Evolutionary conservation across 75 land plant species (phyloP).

Genomic region (Adiantum capillusveneris): DNA sequence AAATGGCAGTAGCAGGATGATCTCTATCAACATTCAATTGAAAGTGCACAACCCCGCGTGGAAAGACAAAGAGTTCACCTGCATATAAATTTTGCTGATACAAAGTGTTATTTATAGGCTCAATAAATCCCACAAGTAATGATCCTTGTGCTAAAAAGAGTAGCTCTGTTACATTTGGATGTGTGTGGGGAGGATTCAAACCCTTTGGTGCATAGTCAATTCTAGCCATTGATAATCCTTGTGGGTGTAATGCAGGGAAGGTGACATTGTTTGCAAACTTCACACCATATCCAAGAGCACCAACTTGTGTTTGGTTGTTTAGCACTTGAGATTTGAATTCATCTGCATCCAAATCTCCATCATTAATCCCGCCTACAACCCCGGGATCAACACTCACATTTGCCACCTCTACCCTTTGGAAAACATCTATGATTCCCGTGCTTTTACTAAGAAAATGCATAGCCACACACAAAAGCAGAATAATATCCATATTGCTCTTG

Average conservation of each 20-base stretch:
- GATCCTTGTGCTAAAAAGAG: slow-evolving; percentile 7
- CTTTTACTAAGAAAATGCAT: too few species aligned
- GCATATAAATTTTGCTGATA: background rate
- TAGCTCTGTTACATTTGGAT: slow-evolving; percentile 13
- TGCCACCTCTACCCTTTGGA: too few species aligned
- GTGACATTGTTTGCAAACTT: background rate
- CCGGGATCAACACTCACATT: too few species aligned
- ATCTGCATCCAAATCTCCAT: background rate
- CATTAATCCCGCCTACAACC: too few species aligned
- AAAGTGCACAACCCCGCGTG: slow-evolving; percentile 29
- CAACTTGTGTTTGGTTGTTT: background rate
- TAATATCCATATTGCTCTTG: too few species aligned
- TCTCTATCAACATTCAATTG: slow-evolving; percentile 20
- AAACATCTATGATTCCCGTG: too few species aligned
- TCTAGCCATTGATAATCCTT: slow-evolving; percentile 8
- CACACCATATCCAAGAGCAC: background rate
- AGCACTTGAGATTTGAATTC: background rate
- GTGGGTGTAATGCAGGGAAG: slow-evolving; percentile 9
- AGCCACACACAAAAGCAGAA: too few species aligned
- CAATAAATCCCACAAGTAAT: slow-evolving; percentile 13
- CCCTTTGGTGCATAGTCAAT: slow-evolving; percentile 7
- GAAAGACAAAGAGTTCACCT: slow-evolving; percentile 29
- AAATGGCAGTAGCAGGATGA: slow-evolving; percentile 3
- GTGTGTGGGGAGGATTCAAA: slow-evolving; percentile 15
- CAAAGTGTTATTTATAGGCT: background rate